Evolutionary conservation across 306 rosid genomes (phyloP), one percentile per base, ranked within the genome.

Genomic region (Cicer chorassanicum): DNA sequence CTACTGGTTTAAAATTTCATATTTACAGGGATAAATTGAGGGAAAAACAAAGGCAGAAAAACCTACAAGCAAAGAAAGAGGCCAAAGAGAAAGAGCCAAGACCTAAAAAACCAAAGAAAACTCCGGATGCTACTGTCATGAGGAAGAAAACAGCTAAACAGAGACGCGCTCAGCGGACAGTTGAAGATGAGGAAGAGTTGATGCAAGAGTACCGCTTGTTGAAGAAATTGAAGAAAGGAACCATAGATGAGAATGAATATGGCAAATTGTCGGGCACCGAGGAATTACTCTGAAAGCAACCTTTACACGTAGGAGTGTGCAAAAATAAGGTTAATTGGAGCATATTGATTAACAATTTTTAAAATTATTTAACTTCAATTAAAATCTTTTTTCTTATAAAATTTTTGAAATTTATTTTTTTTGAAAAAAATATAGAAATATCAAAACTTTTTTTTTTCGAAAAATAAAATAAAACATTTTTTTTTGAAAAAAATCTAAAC

Each of bases 181-280:
- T 83, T 60, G 97, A 88, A 86, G 97, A 94, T 11, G 97, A 80
- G 6, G 99, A 94, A 73, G 99, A 90, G 84, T 71, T 94, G 81
- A 62, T 77, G 51, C 88, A 81, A 41, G 98, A 89, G 34, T 90
- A 94, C 79, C 91, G 97, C 42, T 78, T 92, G 53, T 82, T 88
- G 85, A 93, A 93, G 80, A 93, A 93, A 83, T 86, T 91, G 60
- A 93, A 93, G 75, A 93, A 81, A 86, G 96, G 98, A 24, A 77
- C 87, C 54, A 92, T 91, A 34, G 89, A 88, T 39, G 93, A 92
- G 83, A n/a, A 68, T 75, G 92, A 88, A 83, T 94, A 85, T 70
- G 96, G 87, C 1, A 90, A 84, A 76, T 77, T 94, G 79, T 90
- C 97, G 7, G 97, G 97, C 55, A 92, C 89, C 0, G 93, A 88